phyloP scores from a whole-genome alignment of 805 yeast species.

The Yarrowia osloensis region DNA sequence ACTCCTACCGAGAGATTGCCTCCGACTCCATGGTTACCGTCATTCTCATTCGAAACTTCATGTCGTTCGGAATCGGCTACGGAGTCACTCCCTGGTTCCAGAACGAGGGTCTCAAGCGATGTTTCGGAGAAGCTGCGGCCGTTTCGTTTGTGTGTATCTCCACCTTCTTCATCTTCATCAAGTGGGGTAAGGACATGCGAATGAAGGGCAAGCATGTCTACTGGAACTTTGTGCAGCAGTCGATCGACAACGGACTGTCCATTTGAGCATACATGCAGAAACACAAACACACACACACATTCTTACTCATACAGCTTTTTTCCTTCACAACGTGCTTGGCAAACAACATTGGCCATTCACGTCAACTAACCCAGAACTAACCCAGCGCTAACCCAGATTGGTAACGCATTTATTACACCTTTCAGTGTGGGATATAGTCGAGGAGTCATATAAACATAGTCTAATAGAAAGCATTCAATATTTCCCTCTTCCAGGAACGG shows the following conservation, averaged over 20 bases:
- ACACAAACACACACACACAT: background rate
- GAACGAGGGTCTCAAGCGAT: conserved; percentile 50
- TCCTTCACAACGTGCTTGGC: background rate
- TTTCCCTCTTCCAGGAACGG: background rate
- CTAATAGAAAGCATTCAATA: conserved; percentile 1
- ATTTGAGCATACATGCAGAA: background rate
- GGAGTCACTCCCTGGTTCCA: conserved; percentile 54
- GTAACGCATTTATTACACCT: conserved; percentile 5
- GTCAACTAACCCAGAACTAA: conserved; percentile 8
- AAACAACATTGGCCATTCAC: background rate
- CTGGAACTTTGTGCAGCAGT: conserved; percentile 25
- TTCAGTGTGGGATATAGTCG: conserved; percentile 11
- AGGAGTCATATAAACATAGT: conserved; percentile 9
- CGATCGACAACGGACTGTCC: conserved; percentile 20
- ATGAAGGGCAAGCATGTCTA: conserved; percentile 12
- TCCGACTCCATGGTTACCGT: conserved; percentile 52
- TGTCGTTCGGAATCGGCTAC: conserved; percentile 53
- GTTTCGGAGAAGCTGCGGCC: conserved; percentile 40
- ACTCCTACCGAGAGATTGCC: conserved; percentile 49
- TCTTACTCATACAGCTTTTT: background rate
- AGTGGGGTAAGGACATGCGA: conserved; percentile 46
- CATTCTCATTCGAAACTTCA: conserved; percentile 51
- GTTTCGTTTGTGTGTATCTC: conserved; percentile 18
- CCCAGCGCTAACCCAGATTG: conserved; percentile 18
- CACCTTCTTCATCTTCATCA: conserved; percentile 35